Conservation (phyloP, 73 alveolate species). For the Paramecium octaurelia region DNA sequence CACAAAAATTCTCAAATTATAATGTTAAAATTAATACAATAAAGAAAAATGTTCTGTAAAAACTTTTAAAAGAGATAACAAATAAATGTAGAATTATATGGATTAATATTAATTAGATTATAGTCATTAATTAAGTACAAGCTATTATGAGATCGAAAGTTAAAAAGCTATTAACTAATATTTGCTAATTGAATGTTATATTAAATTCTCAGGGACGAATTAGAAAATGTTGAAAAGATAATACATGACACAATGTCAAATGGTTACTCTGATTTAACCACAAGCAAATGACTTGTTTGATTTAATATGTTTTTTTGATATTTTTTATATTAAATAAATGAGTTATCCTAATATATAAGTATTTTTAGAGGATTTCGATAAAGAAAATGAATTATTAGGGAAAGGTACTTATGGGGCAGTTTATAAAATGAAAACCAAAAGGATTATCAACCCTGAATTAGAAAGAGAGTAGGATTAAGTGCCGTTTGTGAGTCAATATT, state of each 20-base stretch:
- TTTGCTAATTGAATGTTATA: too few species aligned
- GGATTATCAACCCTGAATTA: neutral
- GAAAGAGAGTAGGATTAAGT: neutral
- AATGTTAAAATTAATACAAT: too few species aligned
- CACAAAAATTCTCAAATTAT: too few species aligned
- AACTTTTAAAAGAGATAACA: too few species aligned
- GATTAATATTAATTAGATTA: too few species aligned
- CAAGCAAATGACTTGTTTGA: neutral
- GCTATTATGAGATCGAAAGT: too few species aligned
- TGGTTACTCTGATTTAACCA: neutral
- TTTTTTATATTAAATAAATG: neutral
- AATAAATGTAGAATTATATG: too few species aligned
- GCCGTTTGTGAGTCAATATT: neutral
- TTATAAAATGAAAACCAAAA: neutral
- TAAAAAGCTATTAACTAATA: too few species aligned
- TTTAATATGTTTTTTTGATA: neutral
- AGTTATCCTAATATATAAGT: conserved; percentile 6
- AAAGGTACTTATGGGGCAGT: conserved; percentile 31
- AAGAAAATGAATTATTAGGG: neutral
- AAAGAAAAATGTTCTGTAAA: too few species aligned
- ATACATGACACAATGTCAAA: neutral
- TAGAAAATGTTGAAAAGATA: neutral
- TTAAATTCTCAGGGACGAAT: neutral
- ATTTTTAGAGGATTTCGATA: conserved; percentile 14
- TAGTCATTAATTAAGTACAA: too few species aligned